These are phyloP conservation scores for Aspergillus brunneoviolaceus DNA, from an alignment of 2,329 filamentous ascomycete genomes.

Conservation along the genomic window DNA sequence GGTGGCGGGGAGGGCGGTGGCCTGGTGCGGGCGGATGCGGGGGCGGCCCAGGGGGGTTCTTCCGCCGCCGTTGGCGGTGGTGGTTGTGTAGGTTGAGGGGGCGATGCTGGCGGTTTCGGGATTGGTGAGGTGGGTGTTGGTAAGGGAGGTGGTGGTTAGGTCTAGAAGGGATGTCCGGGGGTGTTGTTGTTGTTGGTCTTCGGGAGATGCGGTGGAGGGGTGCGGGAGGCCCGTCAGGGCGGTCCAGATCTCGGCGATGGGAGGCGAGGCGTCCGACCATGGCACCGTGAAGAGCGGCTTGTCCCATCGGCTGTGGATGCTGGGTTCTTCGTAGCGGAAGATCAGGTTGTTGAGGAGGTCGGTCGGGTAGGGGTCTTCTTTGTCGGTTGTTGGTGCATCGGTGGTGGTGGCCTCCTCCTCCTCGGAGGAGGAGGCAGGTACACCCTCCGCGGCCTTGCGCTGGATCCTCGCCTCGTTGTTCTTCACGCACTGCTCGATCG, in stretches of 20 bases:
- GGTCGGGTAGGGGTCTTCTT: conserved; percentile 49
- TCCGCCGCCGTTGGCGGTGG: conserved; percentile 23
- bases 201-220: conserved; percentile 18
- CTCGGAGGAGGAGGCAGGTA: no score
- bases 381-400: conserved; percentile 12
- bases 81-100: conserved; percentile 25
- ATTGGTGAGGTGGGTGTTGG: conserved; percentile 5
- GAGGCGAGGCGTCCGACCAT: conserved; percentile 55
- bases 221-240: conserved; percentile 48
- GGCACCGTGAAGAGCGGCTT: conserved; percentile 64
- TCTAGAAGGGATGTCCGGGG: conserved; percentile 19
- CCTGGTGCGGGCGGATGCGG: conserved; percentile 43
- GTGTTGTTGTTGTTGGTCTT: conserved; percentile 15
- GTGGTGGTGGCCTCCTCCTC: conserved; percentile 5
- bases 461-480: conserved; percentile 49
- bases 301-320: conserved; percentile 65
- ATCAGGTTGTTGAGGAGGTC: conserved; percentile 63
- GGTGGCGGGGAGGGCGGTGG: conserved; percentile 42
- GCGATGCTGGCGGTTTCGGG: conserved; percentile 28
- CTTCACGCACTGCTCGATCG: conserved; percentile 54
- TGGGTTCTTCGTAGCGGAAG: conserved; percentile 68
- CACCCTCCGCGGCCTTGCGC: conserved; percentile 12
- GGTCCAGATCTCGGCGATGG: conserved; percentile 61
- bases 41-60: conserved; percentile 21
- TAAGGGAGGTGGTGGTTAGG: conserved; percentile 5